phyloP scores from a whole-genome alignment of 1,139 yeast species.

The Candida labiduridarum region DNA sequence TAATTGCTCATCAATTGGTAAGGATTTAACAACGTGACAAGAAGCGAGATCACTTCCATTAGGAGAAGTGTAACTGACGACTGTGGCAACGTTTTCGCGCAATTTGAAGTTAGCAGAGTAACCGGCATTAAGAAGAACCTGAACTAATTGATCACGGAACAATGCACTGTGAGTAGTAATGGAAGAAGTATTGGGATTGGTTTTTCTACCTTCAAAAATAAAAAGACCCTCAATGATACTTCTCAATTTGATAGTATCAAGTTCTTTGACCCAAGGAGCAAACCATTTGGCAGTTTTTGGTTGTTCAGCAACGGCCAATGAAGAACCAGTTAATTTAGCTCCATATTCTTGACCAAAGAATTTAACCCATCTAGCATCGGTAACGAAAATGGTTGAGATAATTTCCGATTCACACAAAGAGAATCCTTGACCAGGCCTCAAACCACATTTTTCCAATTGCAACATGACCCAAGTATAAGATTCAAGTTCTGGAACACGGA shows the following conservation, averaged over 20 bases:
- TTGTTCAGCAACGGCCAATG: not conserved
- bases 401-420: too few species aligned
- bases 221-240: not conserved
- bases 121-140: slow-evolving; percentile 2
- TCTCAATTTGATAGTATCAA: not conserved
- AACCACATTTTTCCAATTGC: not conserved
- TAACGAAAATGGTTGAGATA: not conserved
- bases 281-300: not conserved
- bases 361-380: not conserved
- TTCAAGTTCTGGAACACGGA: not conserved
- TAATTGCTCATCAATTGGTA: not conserved
- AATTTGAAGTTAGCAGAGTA: not conserved
- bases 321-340: too few species aligned
- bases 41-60: not conserved
- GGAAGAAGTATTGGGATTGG: not conserved
- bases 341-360: not conserved
- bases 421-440: not conserved
- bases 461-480: too few species aligned
- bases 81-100: not conserved
- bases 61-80: not conserved
- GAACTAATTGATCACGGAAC: slow-evolving; percentile 1
- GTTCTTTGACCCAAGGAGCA: not conserved
- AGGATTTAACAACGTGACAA: not conserved
- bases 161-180: not conserved
- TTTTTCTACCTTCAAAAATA: not conserved